These are phyloP conservation scores for Sarocladium kiliense DNA, from an alignment of 2,329 filamentous ascomycete genomes.

Conservation along the genomic window DNA sequence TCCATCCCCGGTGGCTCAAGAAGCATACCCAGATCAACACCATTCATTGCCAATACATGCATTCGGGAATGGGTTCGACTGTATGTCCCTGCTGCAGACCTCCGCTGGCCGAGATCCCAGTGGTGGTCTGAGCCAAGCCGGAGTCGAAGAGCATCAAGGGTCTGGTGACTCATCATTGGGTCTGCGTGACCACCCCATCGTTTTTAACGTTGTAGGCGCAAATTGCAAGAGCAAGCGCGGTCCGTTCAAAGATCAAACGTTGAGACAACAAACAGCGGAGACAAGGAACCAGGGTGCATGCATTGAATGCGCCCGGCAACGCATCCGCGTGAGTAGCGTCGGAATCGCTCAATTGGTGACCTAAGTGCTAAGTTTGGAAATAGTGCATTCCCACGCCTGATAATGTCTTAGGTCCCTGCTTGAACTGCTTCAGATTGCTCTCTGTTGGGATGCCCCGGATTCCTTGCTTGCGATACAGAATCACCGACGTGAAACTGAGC, in stretches of 20 bases:
- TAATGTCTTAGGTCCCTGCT: constrained; percentile 42
- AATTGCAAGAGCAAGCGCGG: constrained; percentile 34
- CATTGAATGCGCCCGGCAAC: constrained; percentile 56
- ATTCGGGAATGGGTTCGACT: background rate
- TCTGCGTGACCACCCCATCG: background rate
- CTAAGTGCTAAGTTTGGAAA: too few species aligned
- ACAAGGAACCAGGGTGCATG: constrained; percentile 55
- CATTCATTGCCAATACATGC: background rate
- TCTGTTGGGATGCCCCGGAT: constrained; percentile 46
- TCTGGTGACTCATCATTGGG: too few species aligned
- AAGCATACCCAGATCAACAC: background rate
- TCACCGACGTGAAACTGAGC: constrained; percentile 52
- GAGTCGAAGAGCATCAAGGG: background rate
- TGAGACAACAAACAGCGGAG: constrained; percentile 49
- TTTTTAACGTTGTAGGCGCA: constrained; percentile 23
- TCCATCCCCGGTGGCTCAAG: background rate
- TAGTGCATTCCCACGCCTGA: constrained; percentile 49
- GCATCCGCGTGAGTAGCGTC: constrained; percentile 47
- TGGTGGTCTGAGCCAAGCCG: too few species aligned
- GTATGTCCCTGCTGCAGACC: background rate
- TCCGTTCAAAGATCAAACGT: constrained; percentile 48
- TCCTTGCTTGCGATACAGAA: constrained; percentile 56
- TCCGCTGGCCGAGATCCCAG: background rate
- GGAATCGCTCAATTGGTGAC: background rate
- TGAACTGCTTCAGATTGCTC: constrained; percentile 48